Evolutionary conservation across 2,329 filamentous ascomycete genomes (phyloP), one percentile per base, ranked within the genome.

Genomic region (Scytalidium sp.): DNA sequence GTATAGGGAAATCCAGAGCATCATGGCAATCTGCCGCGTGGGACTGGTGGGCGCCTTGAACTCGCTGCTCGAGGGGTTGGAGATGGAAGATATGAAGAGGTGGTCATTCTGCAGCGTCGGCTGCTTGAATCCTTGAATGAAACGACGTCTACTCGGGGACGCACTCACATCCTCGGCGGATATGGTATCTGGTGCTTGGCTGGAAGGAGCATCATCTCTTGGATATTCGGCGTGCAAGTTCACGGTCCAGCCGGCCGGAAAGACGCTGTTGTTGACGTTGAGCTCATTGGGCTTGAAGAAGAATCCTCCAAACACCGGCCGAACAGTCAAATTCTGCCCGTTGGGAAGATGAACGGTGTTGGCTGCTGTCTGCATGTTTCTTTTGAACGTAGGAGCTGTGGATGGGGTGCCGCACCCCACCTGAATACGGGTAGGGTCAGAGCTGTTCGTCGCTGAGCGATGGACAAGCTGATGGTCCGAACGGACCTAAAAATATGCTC

Each of bases 1-100:
- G 74, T 90, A 96, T 40, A 97, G 75, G 1, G 90, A 92, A 27
- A 91, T 84, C 89, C 90, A 97, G 6, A 97, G 78, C 87, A 97
- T 96, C 89, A 97, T 91, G 57, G 93, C 93, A 52, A 96, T 89
- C 70, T 96, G 89, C 41, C 92, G 79, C 1, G 90, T 94, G 0
- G 90, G 90, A 54, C 90, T 96, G 13, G 78, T 83, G 1, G 87
- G 81, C 1, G 90, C 83, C 64, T 88, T 90, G 72, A 87, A 95
- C 44, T 96, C 90, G 64, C 72, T 82, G 66, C 77, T 88, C 45
- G 87, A 87, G 0, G 93, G 90, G 57, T 88, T 90, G 45, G 90
- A 93, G 55, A 96, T 91, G 53, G 89, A 93, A 3, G 91, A 96
- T 60, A 97, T 93, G 73, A 92, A 97, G 50, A 97, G 76, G 60